Percentiles rank a stretch among this genome's conserved stretches.
phyloP scores from a whole-genome alignment of 2,329 filamentous ascomycete species.

The Akanthomyces lecanii region DNA sequence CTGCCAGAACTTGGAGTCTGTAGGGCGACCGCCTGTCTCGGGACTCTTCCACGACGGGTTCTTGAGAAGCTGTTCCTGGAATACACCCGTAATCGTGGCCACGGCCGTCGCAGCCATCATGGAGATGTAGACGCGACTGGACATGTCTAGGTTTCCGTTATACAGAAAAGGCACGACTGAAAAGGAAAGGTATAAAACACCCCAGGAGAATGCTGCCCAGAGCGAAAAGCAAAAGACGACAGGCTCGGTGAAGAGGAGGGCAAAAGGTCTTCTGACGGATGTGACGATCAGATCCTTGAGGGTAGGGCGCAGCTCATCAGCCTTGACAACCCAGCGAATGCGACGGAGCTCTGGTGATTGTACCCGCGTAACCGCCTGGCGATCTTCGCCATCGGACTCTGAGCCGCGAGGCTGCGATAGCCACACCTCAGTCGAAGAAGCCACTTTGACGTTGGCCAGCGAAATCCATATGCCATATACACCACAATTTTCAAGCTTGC shows the following conservation, averaged over 20 bases:
- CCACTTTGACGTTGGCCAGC: not conserved
- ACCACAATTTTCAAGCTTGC: slow-evolving; percentile 62
- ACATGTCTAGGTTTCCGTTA: slow-evolving; percentile 56
- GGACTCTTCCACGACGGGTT: slow-evolving; percentile 33
- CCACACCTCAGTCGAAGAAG: not conserved
- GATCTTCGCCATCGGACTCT: slow-evolving; percentile 6
- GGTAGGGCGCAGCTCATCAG: slow-evolving; percentile 70
- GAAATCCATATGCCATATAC: slow-evolving; percentile 44
- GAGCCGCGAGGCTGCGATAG: not conserved
- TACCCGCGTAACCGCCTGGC: not conserved
- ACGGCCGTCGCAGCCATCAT: slow-evolving; percentile 64
- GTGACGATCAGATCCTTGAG: slow-evolving; percentile 66
- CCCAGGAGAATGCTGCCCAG: slow-evolving; percentile 90
- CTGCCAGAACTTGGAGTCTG: slow-evolving; percentile 37
- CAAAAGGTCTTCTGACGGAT: slow-evolving; percentile 74
- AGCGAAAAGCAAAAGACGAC: slow-evolving; percentile 83
- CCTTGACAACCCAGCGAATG: slow-evolving; percentile 74
- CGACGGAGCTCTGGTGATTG: slow-evolving; percentile 34
- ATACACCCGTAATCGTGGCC: slow-evolving; percentile 65
- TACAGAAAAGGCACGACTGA: slow-evolving; percentile 78
- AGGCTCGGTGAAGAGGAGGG: slow-evolving; percentile 69
- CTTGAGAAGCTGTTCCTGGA: slow-evolving; percentile 64
- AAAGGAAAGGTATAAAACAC: slow-evolving; percentile 80
- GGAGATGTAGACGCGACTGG: slow-evolving; percentile 68
- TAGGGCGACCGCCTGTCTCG: slow-evolving; percentile 22